Percentiles rank a stretch among this genome's conserved stretches.
phyloP scores from a whole-genome alignment of 2,329 filamentous ascomycete species.

The Botrytis cinerea region DNA sequence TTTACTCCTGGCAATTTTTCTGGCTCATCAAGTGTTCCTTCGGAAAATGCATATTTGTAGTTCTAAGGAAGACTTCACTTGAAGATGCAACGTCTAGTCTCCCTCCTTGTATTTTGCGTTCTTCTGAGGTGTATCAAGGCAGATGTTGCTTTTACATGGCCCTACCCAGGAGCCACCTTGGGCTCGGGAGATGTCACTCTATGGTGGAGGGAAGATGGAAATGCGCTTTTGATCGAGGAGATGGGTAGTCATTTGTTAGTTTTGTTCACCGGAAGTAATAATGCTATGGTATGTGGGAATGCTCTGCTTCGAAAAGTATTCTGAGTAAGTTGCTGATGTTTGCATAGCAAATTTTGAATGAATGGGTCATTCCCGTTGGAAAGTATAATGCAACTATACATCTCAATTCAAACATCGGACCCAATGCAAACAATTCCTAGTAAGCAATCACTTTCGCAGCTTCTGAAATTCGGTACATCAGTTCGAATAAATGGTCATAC shows the following conservation, averaged over 20 bases:
- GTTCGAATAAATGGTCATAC: neutral
- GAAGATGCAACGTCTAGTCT: slow-evolving; percentile 17
- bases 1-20: neutral
- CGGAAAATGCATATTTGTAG: slow-evolving; percentile 16
- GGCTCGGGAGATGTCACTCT: slow-evolving; percentile 16
- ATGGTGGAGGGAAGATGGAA: slow-evolving; percentile 22
- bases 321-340: neutral
- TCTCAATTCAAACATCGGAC: slow-evolving; percentile 16
- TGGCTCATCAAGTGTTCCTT: neutral
- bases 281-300: slow-evolving; percentile 9
- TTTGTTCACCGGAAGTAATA: slow-evolving; percentile 22
- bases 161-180: neutral
- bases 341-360: slow-evolving; percentile 15
- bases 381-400: slow-evolving; percentile 12
- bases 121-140: neutral
- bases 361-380: slow-evolving; percentile 12
- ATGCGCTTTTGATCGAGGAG: slow-evolving; percentile 16
- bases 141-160: slow-evolving; percentile 22
- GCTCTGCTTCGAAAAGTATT: neutral
- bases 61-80: slow-evolving; percentile 5
- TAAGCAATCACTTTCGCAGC: neutral
- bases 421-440: slow-evolving; percentile 20
- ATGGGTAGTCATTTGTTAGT: slow-evolving; percentile 20
- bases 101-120: neutral
- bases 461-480: neutral